phyloP scores from a whole-genome alignment of 1,284 basidiomycete genomes.

The Cryptococcus hybrid region DNA sequence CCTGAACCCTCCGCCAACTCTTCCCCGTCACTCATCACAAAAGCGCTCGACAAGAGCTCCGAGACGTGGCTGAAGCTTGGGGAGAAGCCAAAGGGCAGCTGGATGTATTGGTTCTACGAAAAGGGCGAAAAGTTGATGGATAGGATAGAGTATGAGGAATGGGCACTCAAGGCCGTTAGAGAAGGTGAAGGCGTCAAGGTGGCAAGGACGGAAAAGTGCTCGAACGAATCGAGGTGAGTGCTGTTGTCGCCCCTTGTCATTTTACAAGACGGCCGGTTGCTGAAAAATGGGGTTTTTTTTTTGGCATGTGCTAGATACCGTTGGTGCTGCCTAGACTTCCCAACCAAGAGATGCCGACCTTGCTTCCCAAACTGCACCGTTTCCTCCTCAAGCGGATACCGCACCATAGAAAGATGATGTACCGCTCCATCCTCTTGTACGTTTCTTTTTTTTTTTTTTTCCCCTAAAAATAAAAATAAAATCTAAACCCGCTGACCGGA shows the following conservation, averaged over 20 bases:
- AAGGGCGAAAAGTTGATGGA: conserved; percentile 50
- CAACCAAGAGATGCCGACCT: conserved; percentile 22
- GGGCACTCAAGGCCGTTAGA: conserved; percentile 41
- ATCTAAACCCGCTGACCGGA: not conserved
- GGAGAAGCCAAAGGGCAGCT: conserved; percentile 33
- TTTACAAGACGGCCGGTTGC: conserved; percentile 1
- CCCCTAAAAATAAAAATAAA: too few species aligned
- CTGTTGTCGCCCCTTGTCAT: too few species aligned
- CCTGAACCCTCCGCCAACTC: conserved; percentile 15
- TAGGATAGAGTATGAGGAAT: conserved; percentile 39
- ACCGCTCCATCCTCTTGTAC: conserved; percentile 33
- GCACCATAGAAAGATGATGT: conserved; percentile 45
- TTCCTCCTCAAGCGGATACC: conserved; percentile 42
- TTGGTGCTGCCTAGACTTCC: conserved; percentile 34
- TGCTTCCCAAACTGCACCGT: conserved; percentile 43
- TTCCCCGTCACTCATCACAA: conserved; percentile 1
- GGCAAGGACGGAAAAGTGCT: conserved; percentile 21
- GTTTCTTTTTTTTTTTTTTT: conserved; percentile 7
- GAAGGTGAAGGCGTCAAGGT: conserved; percentile 39
- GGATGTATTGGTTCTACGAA: conserved; percentile 46
- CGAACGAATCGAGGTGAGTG: not conserved
- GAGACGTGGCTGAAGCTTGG: conserved; percentile 45
- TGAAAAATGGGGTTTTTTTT: conserved; percentile 31
- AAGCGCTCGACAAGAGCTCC: conserved; percentile 34
- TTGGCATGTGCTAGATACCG: not conserved